Evolutionary conservation across 2,329 filamentous ascomycete species (phyloP).

Genomic region (Paracoccidioides lutzii): DNA sequence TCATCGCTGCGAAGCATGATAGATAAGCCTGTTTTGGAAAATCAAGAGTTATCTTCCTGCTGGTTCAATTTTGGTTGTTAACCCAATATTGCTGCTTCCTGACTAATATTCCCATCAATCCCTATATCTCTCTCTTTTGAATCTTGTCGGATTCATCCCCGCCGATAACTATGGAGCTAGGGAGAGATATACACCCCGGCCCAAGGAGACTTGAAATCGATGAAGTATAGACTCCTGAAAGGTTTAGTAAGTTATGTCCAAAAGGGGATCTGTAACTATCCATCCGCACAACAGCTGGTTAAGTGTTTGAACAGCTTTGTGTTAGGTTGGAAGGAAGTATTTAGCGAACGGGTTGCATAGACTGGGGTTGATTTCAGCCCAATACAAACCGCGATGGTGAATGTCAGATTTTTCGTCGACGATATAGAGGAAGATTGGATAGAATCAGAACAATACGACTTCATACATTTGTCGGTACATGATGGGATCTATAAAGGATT

Average conservation of each 20-base stretch:
- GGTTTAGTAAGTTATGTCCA: neutral
- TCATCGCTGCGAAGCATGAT: too few relatives aligned
- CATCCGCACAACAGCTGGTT: constrained; percentile 8
- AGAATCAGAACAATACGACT: constrained; percentile 40
- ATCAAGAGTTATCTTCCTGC: too few relatives aligned
- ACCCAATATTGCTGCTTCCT: too few relatives aligned
- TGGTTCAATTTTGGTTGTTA: too few relatives aligned
- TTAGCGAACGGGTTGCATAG: too few relatives aligned
- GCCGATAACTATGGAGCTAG: neutral
- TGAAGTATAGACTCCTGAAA: neutral
- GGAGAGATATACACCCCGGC: neutral
- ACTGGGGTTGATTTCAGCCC: constrained; percentile 5
- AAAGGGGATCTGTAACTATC: constrained; percentile 15
- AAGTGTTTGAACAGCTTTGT: too few relatives aligned
- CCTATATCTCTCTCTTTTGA: too few relatives aligned
- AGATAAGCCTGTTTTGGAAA: too few relatives aligned
- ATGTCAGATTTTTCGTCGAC: constrained; percentile 48
- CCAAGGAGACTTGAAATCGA: neutral
- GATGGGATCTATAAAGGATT: constrained; percentile 41
- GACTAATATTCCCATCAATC: too few relatives aligned
- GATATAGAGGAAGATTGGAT: constrained; percentile 49
- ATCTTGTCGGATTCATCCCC: too few relatives aligned
- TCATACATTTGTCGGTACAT: constrained; percentile 42
- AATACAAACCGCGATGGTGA: constrained; percentile 18
- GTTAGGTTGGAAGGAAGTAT: too few relatives aligned